Evolutionary conservation across 176 grass and related monocot species (phyloP).

Genomic region (Luzula sylvatica): DNA sequence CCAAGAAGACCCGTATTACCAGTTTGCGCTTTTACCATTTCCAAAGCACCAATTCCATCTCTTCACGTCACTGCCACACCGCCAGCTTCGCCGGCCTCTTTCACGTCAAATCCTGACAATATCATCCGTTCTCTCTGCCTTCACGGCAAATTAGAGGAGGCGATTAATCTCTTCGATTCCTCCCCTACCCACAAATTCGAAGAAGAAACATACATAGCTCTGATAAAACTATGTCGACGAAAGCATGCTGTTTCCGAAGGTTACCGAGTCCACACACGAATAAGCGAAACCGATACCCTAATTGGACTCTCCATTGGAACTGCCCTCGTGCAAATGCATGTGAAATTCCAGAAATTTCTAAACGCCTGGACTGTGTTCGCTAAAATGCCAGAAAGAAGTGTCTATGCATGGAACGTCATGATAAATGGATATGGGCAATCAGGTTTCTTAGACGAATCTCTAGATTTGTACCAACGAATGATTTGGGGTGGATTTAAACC

Average conservation of each 20-base stretch:
- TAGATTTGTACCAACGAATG: slow-evolving; percentile 87
- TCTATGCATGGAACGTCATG: slow-evolving; percentile 95
- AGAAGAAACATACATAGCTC: slow-evolving; percentile 58
- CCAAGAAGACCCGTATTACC: background rate
- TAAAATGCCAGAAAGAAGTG: slow-evolving; percentile 68
- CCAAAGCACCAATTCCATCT: slow-evolving; percentile 1
- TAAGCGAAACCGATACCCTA: slow-evolving; percentile 25
- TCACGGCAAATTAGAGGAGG: slow-evolving; percentile 40
- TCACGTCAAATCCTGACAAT: slow-evolving; percentile 27
- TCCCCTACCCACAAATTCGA: background rate
- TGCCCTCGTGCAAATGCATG: slow-evolving; percentile 61
- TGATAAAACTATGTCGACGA: slow-evolving; percentile 73
- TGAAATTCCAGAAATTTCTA: slow-evolving; percentile 47
- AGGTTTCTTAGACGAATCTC: slow-evolving; percentile 67
- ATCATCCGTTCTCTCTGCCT: slow-evolving; percentile 45
- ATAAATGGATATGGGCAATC: slow-evolving; percentile 67
- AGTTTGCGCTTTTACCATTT: background rate
- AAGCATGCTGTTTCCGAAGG: slow-evolving; percentile 42
- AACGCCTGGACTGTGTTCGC: slow-evolving; percentile 68
- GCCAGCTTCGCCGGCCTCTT: background rate
- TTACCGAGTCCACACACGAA: slow-evolving; percentile 42
- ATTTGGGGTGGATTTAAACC: slow-evolving; percentile 65
- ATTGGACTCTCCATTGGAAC: slow-evolving; percentile 53
- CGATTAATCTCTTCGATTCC: slow-evolving; percentile 23
- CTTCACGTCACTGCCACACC: slow-evolving; percentile 15